Evolutionary conservation across 1,284 basidiomycete genomes (phyloP).

Genomic region (Austropuccinia psidii): DNA sequence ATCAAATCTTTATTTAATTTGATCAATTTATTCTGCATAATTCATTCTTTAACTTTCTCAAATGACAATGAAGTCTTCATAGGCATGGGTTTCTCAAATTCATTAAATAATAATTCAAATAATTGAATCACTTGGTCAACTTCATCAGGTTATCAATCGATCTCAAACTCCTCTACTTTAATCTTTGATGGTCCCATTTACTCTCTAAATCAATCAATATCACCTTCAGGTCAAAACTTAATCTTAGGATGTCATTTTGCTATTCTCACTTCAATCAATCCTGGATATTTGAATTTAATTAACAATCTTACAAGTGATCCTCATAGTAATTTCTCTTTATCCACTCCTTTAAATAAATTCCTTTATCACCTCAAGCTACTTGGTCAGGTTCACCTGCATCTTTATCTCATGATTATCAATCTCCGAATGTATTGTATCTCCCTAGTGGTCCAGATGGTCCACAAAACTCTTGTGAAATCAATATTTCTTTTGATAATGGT

Average conservation of each 20-base stretch:
- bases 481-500: constrained; percentile 58
- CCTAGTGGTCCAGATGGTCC: constrained; percentile 69
- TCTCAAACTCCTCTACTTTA: constrained; percentile 74
- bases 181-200: constrained; percentile 70
- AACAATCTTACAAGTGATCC: too few species aligned
- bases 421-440: constrained; percentile 72
- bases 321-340: too few species aligned
- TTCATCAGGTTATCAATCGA: constrained; percentile 46
- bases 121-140: constrained; percentile 69
- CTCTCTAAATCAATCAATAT: constrained; percentile 60
- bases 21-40: constrained; percentile 54
- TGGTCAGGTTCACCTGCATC: constrained; percentile 68
- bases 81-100: constrained; percentile 65
- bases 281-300: too few species aligned
- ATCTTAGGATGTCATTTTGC: constrained; percentile 83
- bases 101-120: constrained; percentile 56
- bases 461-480: constrained; percentile 72
- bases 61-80: constrained; percentile 68
- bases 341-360: constrained; percentile 81
- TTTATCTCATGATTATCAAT: constrained; percentile 57
- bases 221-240: constrained; percentile 63
- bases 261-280: too few species aligned
- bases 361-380: constrained; percentile 54
- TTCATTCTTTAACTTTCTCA: constrained; percentile 69
- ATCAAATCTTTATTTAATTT: constrained; percentile 39